Percentiles rank a stretch among this genome's conserved stretches.
Conservation (phyloP, 805 yeast genomes). For the Hanseniaspora mollemarum region DNA sequence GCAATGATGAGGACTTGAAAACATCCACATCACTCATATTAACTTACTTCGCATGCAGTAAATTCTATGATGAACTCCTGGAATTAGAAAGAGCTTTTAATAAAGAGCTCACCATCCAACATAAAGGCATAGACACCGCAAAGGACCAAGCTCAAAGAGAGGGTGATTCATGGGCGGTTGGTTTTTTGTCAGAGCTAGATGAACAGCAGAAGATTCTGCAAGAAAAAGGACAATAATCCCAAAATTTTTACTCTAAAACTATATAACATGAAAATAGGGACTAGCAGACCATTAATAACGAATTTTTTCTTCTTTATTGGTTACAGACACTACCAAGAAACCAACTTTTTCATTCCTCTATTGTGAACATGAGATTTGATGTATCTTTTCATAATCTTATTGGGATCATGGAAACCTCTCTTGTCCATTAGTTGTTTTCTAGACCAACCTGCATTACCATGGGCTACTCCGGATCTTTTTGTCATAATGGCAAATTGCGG, state of each 20-base stretch:
- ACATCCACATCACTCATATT: neutral
- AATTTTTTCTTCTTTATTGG: neutral
- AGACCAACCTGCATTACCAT: conserved; percentile 10
- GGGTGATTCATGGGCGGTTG: neutral
- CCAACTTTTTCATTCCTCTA: conserved; percentile 2
- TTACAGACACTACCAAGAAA: neutral
- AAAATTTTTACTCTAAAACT: too few species aligned
- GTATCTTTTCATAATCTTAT: conserved; percentile 1
- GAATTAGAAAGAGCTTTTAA: neutral
- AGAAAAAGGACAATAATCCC: neutral
- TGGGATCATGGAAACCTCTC: conserved; percentile 15
- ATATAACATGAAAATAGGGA: neutral
- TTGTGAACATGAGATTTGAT: conserved; percentile 12
- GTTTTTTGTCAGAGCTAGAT: neutral
- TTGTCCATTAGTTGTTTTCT: conserved; percentile 9
- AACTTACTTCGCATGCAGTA: neutral
- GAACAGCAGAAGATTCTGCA: neutral
- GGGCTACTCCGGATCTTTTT: conserved; percentile 10
- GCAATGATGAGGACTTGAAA: neutral
- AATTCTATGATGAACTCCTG: neutral
- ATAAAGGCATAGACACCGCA: neutral
- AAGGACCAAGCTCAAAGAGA: neutral
- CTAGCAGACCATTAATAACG: too few species aligned
- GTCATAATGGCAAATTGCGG: conserved; percentile 10
- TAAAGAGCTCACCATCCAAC: neutral